Evolutionary conservation across 2,329 filamentous ascomycete genomes (phyloP), one percentile per base, ranked within the genome.

Genomic region (Arachnopeziza araneosa): DNA sequence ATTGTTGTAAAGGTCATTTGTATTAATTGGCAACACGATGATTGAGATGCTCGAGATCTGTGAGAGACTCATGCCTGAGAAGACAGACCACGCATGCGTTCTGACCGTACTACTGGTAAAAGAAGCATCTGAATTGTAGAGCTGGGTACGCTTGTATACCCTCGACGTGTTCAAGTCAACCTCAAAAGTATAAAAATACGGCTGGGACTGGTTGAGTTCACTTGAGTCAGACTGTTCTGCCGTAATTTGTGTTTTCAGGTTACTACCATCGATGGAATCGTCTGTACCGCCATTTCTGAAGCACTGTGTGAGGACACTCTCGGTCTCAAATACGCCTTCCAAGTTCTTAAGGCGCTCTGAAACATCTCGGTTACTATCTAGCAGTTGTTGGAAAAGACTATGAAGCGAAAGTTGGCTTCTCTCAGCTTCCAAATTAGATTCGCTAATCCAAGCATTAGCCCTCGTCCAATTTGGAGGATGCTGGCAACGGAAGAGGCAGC

Each of bases 191-290:
- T 44, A 12, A 19, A 14, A 44, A 44, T 19, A 30, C 9, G 9
- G 26, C 26, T 9, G 26, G 4, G 26, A 9, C 9, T 9, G 26
- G 9, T 30, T 4, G 26, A 30, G 26, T 30, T 30, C 26, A 30
- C 9, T 9, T 30, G 9, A 30, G 26, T 30, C 26, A 5, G 26
- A 30, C 26, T 30, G 26, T 44, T 44, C 12, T 17, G 36, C 17
- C 17, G 3, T 12, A 19, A 44, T 44, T 5, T 5, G 36, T 44
- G 36, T 14, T 6, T 12, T 44, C 23, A 24, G 48, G 5, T 30
- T 48, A 26, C 44, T 89, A 70, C 19, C 22, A 36, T 48, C 19
- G 2, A 32, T 26, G 12, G 12, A 14, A 26, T 30, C 52, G 22
- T 56, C 44, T 30, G 26, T 30, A n/a, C 50, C 48, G 14, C 49